Base-by-base conservation (phyloP, 805 yeast species). In the Wickerhamomyces mucosus region DNA sequence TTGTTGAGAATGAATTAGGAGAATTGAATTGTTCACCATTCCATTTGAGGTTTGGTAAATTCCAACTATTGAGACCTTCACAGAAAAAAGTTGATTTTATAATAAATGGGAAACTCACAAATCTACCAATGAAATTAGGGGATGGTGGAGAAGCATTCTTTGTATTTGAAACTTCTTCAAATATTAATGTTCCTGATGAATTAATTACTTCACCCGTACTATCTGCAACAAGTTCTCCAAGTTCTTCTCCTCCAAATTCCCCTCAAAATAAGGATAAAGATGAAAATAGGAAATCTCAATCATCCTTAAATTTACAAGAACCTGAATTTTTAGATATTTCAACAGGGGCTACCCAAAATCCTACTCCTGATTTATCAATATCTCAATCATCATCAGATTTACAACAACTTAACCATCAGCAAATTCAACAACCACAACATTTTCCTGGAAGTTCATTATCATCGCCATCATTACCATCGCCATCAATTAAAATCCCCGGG, bases 61-160 rank as follows among this genome's bases (percentile, higher is more conserved):
- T 92, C 56, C 94, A 88, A 46, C 67, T 92, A 41, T 63, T 92
- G 37, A 75, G 94, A 50, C 98, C 98, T 11, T 82, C 94, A 14
- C 96, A 92, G 55, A 92, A 89, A 63, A 88, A 84, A 53, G 94
- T 89, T 33, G 94, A 81, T 35, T 78, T 92, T 41, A 69, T 74
- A 26, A 94, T 92, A 24, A 92, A 92, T 57, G 96, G 80, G 22
- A 69, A 69, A 37, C 66, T 75, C 28, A 80, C 94, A 0, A 78
- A 83, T 43, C 61, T 89, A 29, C 96, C 95, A 7, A 92, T 92
- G 97, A 92, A 92, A 55, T 62, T 92, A 27, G 95, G 96, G 12
- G 98, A 92, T 38, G 95, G 94, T 7, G 98, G 98, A 11, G 98
- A 92, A 56, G 98, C 97, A 0, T 86, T 86, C 53, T 92, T 92